Base-by-base conservation (phyloP, 495 filamentous ascomycete genomes). In the Oidiodendron maius region DNA sequence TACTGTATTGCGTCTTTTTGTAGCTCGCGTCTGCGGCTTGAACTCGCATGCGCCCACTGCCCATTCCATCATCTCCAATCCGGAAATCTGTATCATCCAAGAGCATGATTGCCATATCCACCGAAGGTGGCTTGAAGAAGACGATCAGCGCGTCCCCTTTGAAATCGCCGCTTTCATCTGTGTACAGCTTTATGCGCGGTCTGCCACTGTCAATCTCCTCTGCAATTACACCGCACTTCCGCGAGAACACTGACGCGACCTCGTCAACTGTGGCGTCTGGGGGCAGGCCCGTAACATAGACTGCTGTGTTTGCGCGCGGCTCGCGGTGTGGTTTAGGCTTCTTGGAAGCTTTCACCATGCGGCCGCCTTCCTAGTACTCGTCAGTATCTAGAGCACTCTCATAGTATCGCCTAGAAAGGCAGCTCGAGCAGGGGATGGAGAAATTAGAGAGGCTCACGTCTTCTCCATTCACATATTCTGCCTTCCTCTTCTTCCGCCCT, bases 71-170 rank as follows among this genome's bases (percentile, higher is more conserved):
- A 2, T 72, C 56, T 0, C 83, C 79, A 44, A 86, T 67, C 39
- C 91, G 74, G 60, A 97, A 89, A 41, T 91, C 78, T 4, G 86
- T 84, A 55, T 96, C 94, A 64, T 99, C 91, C 12, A 94, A 78
- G 72, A 96, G 80, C 67, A 88, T 82, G 50, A 96, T 87, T 4
- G 94, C 94, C 55, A 95, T 78, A 15, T 84, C 71, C 55, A 99
- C 91, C 18, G 84, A 89, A 63, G 96, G 88, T 0, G 89, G 83
- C 48, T 91, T 86, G 74, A 96, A 95, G 68, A 89, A 99, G 26
- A 97, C 87, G 25, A 99, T 73, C 12, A 97, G 75, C 5, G 86
- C 89, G 60, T 97, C 91, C 40, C 94, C 94, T 65, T 96, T 97
- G 71, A 94, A 89, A 2, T 77, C 80, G 0, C 89, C 93, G 1